Evolutionary conservation across 805 yeast genomes (phyloP).

Genomic region (Sugiyamaella smithiae): DNA sequence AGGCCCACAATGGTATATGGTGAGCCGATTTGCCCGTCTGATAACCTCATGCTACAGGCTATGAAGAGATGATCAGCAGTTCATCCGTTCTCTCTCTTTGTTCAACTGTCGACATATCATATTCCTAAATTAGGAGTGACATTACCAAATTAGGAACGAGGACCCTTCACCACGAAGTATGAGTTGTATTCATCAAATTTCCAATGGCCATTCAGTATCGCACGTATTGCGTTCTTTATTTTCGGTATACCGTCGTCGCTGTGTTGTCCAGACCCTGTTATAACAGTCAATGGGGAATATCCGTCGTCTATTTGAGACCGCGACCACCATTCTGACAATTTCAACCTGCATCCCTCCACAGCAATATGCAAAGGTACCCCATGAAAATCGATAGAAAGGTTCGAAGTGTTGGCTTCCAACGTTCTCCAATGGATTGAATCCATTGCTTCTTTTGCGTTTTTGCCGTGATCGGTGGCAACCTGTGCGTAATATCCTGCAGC

Average conservation of each 20-base stretch:
- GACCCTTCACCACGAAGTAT: conserved; percentile 8
- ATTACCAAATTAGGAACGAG: too few relatives aligned
- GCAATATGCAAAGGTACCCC: conserved; percentile 22
- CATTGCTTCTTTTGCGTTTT: neutral
- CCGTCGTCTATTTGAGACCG: conserved; percentile 2
- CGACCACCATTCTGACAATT: conserved; percentile 19
- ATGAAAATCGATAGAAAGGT: conserved; percentile 21
- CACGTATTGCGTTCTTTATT: conserved; percentile 23
- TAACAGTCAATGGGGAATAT: conserved; percentile 17
- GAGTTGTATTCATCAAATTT: conserved; percentile 18
- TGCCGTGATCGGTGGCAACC: conserved; percentile 12
- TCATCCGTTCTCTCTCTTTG: neutral
- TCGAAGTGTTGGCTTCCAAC: conserved; percentile 14
- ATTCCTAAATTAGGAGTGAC: too few relatives aligned
- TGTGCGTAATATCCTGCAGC: conserved; percentile 24
- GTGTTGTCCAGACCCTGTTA: conserved; percentile 27
- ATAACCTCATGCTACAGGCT: too few relatives aligned
- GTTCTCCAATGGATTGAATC: conserved; percentile 6
- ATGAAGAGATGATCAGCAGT: neutral
- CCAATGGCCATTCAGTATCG: conserved; percentile 17
- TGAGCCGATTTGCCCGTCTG: too few relatives aligned
- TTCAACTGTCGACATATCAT: too few relatives aligned
- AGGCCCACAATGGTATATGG: too few relatives aligned
- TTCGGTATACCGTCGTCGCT: conserved; percentile 25
- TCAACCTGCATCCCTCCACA: conserved; percentile 9